Percentiles rank a stretch among this genome's conserved stretches.
These are phyloP conservation scores for Auxenochlorella protothecoides DNA, from an alignment of 139 green algal genomes.

Conservation along the genomic window DNA sequence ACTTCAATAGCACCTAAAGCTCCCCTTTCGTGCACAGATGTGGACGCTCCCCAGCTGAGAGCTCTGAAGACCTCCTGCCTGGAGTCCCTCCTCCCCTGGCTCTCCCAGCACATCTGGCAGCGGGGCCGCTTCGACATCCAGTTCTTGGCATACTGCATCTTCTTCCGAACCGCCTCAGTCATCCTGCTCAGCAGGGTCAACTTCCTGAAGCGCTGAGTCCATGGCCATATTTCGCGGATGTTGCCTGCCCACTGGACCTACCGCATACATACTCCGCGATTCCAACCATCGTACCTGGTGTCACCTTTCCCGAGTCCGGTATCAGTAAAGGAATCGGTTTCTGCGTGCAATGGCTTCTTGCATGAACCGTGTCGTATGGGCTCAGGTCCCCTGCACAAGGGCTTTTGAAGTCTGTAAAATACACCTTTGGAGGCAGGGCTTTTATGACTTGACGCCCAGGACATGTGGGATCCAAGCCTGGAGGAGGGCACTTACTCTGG, in stretches of 20 bases:
- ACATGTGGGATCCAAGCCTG: too few species aligned
- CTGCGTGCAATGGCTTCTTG: background rate
- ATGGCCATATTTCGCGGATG: background rate
- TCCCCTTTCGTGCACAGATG: background rate
- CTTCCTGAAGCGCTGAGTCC: constrained; percentile 45
- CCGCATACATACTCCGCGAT: background rate
- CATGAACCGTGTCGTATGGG: background rate
- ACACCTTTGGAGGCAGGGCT: too few species aligned
- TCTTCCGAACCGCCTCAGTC: constrained; percentile 21
- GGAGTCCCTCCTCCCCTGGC: constrained; percentile 4
- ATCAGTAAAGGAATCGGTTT: too few species aligned
- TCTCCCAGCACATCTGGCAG: constrained; percentile 40
- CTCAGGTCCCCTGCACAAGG: too few species aligned
- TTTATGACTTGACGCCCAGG: too few species aligned
- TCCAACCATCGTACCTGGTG: background rate
- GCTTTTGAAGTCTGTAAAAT: too few species aligned
- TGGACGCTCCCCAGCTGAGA: background rate
- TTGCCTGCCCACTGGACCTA: background rate
- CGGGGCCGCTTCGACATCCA: constrained; percentile 28
- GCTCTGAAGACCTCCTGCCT: background rate
- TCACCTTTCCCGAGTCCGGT: too few species aligned
- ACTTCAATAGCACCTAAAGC: background rate
- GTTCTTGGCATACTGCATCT: constrained; percentile 38
- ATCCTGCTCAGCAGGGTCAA: constrained; percentile 47
- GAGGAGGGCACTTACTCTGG: too few species aligned